These are phyloP conservation scores for Eimeria acervulina DNA, from an alignment of 169 alveolate genomes.

Conservation along the genomic window DNA sequence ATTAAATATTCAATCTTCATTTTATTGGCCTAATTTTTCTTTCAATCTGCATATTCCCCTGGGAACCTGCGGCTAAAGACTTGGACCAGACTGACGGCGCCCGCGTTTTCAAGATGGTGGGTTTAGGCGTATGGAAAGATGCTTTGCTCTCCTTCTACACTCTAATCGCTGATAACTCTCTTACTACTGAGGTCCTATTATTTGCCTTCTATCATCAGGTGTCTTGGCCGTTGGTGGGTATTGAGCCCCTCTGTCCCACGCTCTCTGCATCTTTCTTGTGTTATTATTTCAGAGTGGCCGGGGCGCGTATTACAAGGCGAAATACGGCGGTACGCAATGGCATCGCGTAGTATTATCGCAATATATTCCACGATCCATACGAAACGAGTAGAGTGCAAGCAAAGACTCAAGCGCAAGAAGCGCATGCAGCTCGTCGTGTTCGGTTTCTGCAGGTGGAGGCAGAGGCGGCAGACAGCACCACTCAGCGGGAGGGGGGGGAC, in stretches of 20 bases:
- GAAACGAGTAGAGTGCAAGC: not conserved
- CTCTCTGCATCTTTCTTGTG: not conserved
- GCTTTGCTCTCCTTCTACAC: not conserved
- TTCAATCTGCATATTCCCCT: not conserved
- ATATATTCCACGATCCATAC: not conserved
- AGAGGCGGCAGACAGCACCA: conserved; percentile 22
- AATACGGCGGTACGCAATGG: conserved; percentile 48
- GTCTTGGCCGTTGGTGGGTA: not conserved
- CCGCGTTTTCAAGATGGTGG: conserved; percentile 2
- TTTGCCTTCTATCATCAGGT: not conserved
- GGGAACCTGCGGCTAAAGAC: not conserved
- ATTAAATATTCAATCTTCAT: not conserved
- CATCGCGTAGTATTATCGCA: not conserved
- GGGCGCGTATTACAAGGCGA: conserved; percentile 81
- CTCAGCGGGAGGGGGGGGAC: not conserved
- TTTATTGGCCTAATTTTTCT: not conserved
- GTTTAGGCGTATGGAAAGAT: not conserved
- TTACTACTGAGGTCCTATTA: not conserved
- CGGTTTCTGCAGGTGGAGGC: conserved; percentile 23
- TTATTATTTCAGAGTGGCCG: conserved; percentile 73
- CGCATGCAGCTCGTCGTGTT: not conserved
- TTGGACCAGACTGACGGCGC: not conserved
- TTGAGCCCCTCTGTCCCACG: not conserved
- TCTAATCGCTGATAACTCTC: not conserved
- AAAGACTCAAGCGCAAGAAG: not conserved